A percentile compares a stretch with the other conserved stretches of the same genome.
Evolutionary conservation across 257 asterid genomes (phyloP).

Genomic region (Solanum habrochaites): DNA sequence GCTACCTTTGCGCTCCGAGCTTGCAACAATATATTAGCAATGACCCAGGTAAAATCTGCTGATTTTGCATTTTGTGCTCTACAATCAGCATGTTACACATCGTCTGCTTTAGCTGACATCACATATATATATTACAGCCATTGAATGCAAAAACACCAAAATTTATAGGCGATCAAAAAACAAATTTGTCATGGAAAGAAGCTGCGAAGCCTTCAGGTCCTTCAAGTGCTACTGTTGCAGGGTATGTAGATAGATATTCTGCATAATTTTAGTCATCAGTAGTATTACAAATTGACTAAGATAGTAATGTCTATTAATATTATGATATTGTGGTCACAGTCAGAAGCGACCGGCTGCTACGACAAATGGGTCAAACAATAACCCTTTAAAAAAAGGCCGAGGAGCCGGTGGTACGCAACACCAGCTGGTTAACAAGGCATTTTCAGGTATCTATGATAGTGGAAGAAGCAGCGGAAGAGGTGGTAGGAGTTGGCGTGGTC

Average conservation of each 20-base stretch:
- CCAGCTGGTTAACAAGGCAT: slow-evolving; percentile 69
- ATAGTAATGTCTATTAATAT: not conserved
- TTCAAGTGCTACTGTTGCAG: slow-evolving; percentile 32
- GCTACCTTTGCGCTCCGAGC: slow-evolving; percentile 70
- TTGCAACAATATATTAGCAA: slow-evolving; percentile 71
- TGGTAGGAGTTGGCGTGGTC: slow-evolving; percentile 31
- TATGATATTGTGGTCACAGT: slow-evolving; percentile 23
- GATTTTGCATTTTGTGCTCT: not conserved
- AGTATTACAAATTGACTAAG: not conserved
- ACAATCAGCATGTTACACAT: not conserved
- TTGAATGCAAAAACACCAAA: slow-evolving; percentile 85
- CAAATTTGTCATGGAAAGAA: slow-evolving; percentile 89
- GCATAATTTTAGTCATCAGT: not conserved
- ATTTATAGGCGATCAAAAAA: slow-evolving; percentile 69
- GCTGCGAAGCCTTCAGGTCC: slow-evolving; percentile 32
- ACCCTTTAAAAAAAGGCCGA: slow-evolving; percentile 49
- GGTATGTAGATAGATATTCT: slow-evolving; percentile 26
- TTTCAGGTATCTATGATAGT: slow-evolving; percentile 42
- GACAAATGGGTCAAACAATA: slow-evolving; percentile 31
- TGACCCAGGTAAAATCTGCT: slow-evolving; percentile 51
- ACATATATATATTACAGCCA: slow-evolving; percentile 28
- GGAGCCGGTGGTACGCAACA: slow-evolving; percentile 52
- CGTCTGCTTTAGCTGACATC: not conserved
- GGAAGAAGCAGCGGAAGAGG: slow-evolving; percentile 33
- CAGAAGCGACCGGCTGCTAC: slow-evolving; percentile 42